Base-by-base conservation (phyloP, 768 basidiomycete genomes). In the Kwoniella dejecticola region DNA sequence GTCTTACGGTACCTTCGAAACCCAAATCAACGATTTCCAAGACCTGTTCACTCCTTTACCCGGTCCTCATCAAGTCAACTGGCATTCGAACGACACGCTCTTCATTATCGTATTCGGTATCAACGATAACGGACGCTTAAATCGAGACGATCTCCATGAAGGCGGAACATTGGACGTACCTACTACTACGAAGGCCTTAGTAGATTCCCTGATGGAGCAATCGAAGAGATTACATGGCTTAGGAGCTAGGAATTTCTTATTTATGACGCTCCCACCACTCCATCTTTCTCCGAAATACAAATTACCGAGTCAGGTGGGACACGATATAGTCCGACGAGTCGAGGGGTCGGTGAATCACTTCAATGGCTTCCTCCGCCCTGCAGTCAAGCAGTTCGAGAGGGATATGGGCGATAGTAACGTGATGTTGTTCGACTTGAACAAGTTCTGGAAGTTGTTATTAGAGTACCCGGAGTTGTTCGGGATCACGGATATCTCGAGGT, bases 101-200 rank as follows among this genome's bases (percentile, higher is more conserved):
- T 64, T 64, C 38, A 52, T 64, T 17, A 52, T 60, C 23, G 45
- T 60, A 21, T 64, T 64, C 40, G 63, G 63, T 42, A 64, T 64
- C 57, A 64, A 64, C 15, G 63, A 64, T 55, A 59, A 60, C 52
- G 57, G 57, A 6, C 57, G 57, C 15, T 24, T 58, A 33, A 58
- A 58, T 21, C 46, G 57, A 24, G 57, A 58, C 36, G 57, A 58
- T 31, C 36, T 58, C 24, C 57, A 58, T 24, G 57, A 50, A 36
- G 57, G 57, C 12, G 57, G 42, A 19, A 36, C 42, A n/a, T 24
- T 58, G 36, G 47, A 58, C 24, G 30, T 58, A n/a, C 36, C 57
- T 27, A 31, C 40, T 17, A 58, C 57, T n/a, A 49, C 47, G 8
- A 27, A 48, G 29, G 46, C 57, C 15, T 17, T 58, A 21, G 57